These are phyloP conservation scores for Chalciporus chontae DNA, from an alignment of 768 basidiomycete genomes.

Conservation along the genomic window DNA sequence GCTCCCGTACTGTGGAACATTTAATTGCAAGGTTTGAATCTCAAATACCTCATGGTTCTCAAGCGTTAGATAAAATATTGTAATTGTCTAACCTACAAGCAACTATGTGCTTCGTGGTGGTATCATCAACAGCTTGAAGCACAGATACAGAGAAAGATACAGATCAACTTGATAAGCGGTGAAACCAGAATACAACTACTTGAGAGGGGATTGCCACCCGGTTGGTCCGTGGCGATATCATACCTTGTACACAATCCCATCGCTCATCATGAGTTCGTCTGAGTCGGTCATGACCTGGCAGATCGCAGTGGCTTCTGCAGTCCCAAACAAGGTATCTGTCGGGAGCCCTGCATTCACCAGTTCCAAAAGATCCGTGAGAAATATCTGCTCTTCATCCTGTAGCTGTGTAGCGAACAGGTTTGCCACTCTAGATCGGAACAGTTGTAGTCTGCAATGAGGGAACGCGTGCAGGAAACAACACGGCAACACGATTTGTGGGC, in stretches of 20 bases:
- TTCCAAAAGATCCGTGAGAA: constrained; percentile 65
- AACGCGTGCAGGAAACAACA: not conserved
- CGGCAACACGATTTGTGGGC: not conserved
- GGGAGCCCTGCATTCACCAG: constrained; percentile 74
- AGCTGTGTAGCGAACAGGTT: constrained; percentile 62
- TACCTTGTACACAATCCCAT: constrained; percentile 83
- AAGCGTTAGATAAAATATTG: not conserved
- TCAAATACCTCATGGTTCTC: not conserved
- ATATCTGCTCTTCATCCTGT: constrained; percentile 75
- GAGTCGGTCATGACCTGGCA: constrained; percentile 71
- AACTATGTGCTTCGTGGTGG: not conserved
- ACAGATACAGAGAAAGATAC: constrained; percentile 5
- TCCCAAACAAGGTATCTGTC: constrained; percentile 70
- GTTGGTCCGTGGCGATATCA: constrained; percentile 30
- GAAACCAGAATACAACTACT: not conserved
- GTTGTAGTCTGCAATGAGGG: constrained; percentile 49
- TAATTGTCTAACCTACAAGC: not conserved
- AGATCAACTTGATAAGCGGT: constrained; percentile 3
- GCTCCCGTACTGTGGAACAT: not conserved
- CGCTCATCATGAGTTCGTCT: constrained; percentile 81
- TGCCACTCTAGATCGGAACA: constrained; percentile 81
- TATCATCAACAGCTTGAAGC: not conserved
- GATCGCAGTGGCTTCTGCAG: constrained; percentile 71
- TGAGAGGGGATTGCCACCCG: not conserved
- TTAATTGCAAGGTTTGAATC: not conserved